Evolutionary conservation across 2,329 filamentous ascomycete species (phyloP).

Genomic region (Colletotrichum sp.): DNA sequence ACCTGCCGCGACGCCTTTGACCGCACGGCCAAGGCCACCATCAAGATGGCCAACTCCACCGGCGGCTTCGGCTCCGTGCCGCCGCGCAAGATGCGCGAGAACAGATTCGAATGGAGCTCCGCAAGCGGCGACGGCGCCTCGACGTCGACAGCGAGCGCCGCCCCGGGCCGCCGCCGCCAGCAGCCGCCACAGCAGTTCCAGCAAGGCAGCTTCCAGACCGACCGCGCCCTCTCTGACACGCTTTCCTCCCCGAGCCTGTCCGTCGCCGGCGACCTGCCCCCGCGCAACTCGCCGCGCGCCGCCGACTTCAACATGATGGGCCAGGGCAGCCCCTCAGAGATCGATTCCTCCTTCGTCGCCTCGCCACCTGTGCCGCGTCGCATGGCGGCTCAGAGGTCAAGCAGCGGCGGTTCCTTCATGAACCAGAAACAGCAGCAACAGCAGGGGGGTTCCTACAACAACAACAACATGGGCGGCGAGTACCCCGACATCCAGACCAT

Average conservation of each 20-base stretch:
- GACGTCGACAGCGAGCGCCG: constrained; percentile 25
- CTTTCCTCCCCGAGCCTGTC: constrained; percentile 47
- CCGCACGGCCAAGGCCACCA: constrained; percentile 91
- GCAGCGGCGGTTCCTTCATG: constrained; percentile 34
- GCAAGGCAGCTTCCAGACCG: constrained; percentile 31
- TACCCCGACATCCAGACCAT: constrained; percentile 57
- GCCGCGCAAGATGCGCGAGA: constrained; percentile 13
- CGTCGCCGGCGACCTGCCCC: constrained; percentile 36
- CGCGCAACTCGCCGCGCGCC: constrained; percentile 45
- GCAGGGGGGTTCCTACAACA: not conserved
- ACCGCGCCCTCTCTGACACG: constrained; percentile 41
- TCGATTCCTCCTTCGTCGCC: constrained; percentile 50
- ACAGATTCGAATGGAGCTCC: constrained; percentile 32
- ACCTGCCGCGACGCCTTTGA: constrained; percentile 95
- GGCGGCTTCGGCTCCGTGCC: constrained; percentile 71
- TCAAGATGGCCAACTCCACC: constrained; percentile 91
- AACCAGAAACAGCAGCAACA: constrained; percentile 39
- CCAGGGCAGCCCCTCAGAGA: constrained; percentile 31
- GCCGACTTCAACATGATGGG: constrained; percentile 40
- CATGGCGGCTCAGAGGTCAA: constrained; percentile 36
- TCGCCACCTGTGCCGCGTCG: constrained; percentile 47
- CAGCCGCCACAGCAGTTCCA: constrained; percentile 24
- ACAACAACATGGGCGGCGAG: constrained; percentile 31
- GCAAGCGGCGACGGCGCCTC: constrained; percentile 27
- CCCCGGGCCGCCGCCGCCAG: constrained; percentile 13